Conservation (phyloP, 2,329 filamentous ascomycete species). For the Tolypocladium guangdongense region DNA sequence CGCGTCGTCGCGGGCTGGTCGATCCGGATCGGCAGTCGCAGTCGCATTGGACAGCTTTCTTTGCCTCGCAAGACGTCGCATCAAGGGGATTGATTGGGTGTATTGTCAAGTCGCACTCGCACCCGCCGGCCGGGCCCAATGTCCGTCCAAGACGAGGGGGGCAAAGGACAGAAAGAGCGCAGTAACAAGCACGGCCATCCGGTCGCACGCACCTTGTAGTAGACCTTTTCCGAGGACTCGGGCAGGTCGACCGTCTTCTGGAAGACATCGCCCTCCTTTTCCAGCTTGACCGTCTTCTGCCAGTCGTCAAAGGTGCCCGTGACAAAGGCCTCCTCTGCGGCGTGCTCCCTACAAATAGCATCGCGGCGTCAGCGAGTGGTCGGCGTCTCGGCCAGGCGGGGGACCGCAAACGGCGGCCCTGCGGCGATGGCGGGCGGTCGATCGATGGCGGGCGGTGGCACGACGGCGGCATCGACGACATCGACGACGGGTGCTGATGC, state of each 20-base stretch:
- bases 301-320: constrained; percentile 95
- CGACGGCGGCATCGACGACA: neutral
- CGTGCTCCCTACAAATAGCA: constrained; percentile 56
- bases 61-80: neutral
- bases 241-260: constrained; percentile 71
- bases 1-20: neutral
- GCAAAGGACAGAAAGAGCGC: neutral
- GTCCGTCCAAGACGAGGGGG: neutral
- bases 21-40: neutral
- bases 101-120: neutral
- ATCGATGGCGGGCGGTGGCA: neutral
- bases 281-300: constrained; percentile 75
- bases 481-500: neutral
- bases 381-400: neutral
- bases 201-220: constrained; percentile 71
- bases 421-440: neutral
- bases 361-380: constrained; percentile 3
- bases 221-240: constrained; percentile 58
- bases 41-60: neutral
- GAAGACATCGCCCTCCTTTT: constrained; percentile 63
- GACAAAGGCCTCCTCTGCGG: constrained; percentile 80
- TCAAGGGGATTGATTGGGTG: neutral
- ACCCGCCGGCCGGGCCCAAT: neutral
- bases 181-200: neutral
- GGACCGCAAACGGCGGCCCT: neutral